These are phyloP conservation scores for Boletus barrowsii DNA, from an alignment of 768 basidiomycete genomes.

Conservation along the genomic window DNA sequence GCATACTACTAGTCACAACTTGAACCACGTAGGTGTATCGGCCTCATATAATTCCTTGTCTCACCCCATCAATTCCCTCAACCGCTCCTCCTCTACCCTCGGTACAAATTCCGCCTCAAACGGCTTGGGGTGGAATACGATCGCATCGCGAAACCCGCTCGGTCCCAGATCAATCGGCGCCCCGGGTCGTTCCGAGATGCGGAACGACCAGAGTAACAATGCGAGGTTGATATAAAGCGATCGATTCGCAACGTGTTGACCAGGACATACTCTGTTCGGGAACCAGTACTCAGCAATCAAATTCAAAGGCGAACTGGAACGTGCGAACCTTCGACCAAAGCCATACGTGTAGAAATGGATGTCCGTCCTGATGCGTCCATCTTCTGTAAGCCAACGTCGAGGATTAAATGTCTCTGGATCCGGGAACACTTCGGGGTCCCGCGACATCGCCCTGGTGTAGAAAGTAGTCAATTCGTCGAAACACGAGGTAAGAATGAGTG, in stretches of 20 bases:
- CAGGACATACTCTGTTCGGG: conserved; percentile 50
- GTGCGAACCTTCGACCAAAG: neutral
- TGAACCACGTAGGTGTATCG: neutral
- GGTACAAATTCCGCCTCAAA: conserved; percentile 58
- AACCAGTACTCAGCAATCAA: too few relatives aligned
- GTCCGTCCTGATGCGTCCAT: neutral
- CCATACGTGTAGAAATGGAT: conserved; percentile 3
- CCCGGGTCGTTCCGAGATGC: conserved; percentile 42
- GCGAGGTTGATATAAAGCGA: conserved; percentile 64
- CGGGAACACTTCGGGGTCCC: conserved; percentile 11
- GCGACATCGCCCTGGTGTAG: conserved; percentile 9
- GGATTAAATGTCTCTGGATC: conserved; percentile 15
- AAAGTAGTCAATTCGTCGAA: neutral
- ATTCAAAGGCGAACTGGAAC: too few relatives aligned
- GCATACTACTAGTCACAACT: too few relatives aligned
- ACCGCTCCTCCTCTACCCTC: conserved; percentile 23
- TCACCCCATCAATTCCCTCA: conserved; percentile 15
- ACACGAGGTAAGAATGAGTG: neutral
- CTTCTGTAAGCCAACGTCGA: conserved; percentile 3
- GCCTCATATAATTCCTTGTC: too few relatives aligned
- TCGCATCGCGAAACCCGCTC: conserved; percentile 45
- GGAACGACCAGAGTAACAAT: conserved; percentile 61
- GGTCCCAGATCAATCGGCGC: conserved; percentile 55
- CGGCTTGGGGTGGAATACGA: conserved; percentile 54
- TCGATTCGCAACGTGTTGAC: conserved; percentile 42